Base-by-base conservation (phyloP, 768 basidiomycete species). In the Rhizopogon rudus region DNA sequence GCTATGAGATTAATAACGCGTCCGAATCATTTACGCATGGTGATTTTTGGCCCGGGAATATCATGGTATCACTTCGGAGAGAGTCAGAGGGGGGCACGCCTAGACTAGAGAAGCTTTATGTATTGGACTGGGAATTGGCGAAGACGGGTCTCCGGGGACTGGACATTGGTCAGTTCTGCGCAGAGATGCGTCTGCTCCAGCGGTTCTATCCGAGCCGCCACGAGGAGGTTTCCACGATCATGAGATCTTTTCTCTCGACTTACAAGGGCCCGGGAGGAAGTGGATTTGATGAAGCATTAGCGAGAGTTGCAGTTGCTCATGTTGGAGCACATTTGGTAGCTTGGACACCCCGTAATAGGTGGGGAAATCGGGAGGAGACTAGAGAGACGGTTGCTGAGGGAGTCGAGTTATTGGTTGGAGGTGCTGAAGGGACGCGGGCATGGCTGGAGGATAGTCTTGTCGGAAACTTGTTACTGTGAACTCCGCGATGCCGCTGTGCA, bases 41-140 rank as follows among this genome's bases (percentile, higher is more conserved):
- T 0, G 87, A 88, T 65, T 83, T 88, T 60, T 88, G 87, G 86
- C 79, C 87, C 1, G 87, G 86, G 0, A 88, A 88, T 61, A 59
- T 88, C 44, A 71, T 86, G 57, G 60, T 86, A n/a, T 65, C 60
- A 10, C 63, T 75, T 10, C 67, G 67, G 46, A 62, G 62, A 6
- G 63, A 68, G 1, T n/a, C 41, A 12, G 64, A 64, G 6, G 72
- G 71, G 12, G 52, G 28, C 1, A 46, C 56, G 51, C 65, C 57
- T 13, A 58, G 57, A 9, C 60, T 83, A 40, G 69, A 73, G 61
- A 73, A 67, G 10, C 59, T 84, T 9, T 75, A 71, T 41, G 71
- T 87, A 37, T 60, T 87, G 44, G 87, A 88, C 65, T 88, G 87
- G 87, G 86, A 88, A 60, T 45, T 85, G 9, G 67, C 75, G 39